These are phyloP conservation scores for Phoenix dactylifera DNA, from an alignment of 176 grass and related monocot species.

Conservation along the genomic window DNA sequence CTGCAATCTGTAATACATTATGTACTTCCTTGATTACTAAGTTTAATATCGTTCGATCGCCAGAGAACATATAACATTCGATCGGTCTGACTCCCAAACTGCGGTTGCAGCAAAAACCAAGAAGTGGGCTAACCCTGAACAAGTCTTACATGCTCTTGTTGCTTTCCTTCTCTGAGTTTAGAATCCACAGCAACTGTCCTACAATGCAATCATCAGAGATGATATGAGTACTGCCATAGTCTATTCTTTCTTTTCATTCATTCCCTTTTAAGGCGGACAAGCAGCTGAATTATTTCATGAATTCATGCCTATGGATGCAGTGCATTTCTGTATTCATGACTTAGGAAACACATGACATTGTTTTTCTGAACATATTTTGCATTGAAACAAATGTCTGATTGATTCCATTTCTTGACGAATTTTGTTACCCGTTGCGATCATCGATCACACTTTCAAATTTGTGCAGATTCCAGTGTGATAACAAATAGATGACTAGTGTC, in stretches of 20 bases:
- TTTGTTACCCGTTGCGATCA: no score
- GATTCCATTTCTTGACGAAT: no score
- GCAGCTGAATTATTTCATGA: constrained; percentile 15
- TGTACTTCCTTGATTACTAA: not conserved
- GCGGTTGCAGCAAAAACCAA: constrained; percentile 24
- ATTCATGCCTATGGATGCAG: no score
- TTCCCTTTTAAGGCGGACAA: constrained; percentile 15
- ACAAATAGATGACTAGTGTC: no score
- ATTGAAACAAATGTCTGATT: no score
- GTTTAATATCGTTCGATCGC: not conserved
- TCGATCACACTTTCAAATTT: no score
- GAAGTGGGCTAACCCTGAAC: constrained; percentile 39
- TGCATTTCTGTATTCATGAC: no score
- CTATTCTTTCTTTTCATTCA: constrained; percentile 34
- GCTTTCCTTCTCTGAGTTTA: constrained; percentile 58
- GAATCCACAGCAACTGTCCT: constrained; percentile 5
- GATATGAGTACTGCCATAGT: constrained; percentile 18
- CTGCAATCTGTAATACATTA: not conserved
- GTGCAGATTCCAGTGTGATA: no score
- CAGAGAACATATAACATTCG: constrained; percentile 41
- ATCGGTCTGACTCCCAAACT: constrained; percentile 25
- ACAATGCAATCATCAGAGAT: constrained; percentile 4
- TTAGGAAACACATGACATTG: no score
- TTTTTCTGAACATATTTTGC: no score
- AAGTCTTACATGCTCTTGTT: constrained; percentile 58